Percentiles rank a stretch among this genome's conserved stretches.
Evolutionary conservation across 495 filamentous ascomycete species (phyloP).

Genomic region (Tuber borchii): DNA sequence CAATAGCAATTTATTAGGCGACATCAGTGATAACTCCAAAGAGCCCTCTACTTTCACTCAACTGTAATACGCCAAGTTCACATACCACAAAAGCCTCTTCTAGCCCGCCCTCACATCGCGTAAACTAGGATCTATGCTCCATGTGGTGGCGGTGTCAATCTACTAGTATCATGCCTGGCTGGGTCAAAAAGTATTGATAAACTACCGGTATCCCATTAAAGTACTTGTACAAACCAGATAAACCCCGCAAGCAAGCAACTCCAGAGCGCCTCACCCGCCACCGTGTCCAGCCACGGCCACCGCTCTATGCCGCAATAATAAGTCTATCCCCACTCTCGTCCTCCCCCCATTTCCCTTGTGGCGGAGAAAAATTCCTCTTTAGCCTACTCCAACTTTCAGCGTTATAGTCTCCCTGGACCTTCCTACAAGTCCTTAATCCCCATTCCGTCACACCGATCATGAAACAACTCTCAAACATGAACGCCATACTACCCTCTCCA

Average conservation of each 20-base stretch:
- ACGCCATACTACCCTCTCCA: conserved; percentile 55
- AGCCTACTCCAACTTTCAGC: conserved; percentile 77
- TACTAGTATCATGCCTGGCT: neutral
- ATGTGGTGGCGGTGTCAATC: neutral
- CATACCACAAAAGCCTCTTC: neutral
- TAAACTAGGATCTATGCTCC: neutral
- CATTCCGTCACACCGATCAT: conserved; percentile 93
- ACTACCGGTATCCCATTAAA: neutral
- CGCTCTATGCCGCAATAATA: neutral
- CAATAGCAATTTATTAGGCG: neutral
- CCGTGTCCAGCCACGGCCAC: neutral
- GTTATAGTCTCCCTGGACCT: conserved; percentile 78
- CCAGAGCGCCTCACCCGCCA: neutral
- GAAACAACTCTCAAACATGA: conserved; percentile 64
- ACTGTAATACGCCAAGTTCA: neutral
- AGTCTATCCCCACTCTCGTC: neutral
- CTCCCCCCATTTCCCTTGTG: conserved; percentile 42
- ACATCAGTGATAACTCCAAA: neutral
- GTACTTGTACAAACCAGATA: neutral
- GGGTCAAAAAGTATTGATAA: neutral
- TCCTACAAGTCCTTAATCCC: conserved; percentile 74
- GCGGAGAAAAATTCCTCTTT: conserved; percentile 67
- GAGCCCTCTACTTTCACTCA: neutral
- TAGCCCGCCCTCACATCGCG: neutral
- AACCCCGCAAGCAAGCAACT: neutral